These are phyloP conservation scores for Claviceps purpurea DNA, from an alignment of 2,329 filamentous ascomycete species.

Conservation along the genomic window DNA sequence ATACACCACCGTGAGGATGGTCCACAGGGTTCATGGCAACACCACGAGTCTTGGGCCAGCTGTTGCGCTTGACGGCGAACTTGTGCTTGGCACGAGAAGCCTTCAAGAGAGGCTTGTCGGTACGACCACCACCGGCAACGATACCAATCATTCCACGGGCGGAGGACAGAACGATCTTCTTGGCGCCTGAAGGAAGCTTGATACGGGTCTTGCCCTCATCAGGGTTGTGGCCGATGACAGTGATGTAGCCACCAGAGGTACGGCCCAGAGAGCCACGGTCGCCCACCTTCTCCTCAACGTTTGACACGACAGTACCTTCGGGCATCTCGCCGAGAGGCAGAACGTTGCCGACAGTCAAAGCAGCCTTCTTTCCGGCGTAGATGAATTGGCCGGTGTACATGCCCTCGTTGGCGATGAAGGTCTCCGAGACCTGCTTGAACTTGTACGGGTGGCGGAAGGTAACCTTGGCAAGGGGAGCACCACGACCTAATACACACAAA, in stretches of 20 bases:
- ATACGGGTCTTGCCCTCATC: constrained; percentile 99
- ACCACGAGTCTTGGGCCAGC: constrained; percentile 99
- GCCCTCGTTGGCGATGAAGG: constrained; percentile 99
- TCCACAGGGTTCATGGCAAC: constrained; percentile 99
- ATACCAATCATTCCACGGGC: constrained; percentile 99
- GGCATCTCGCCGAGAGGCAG: constrained; percentile 88
- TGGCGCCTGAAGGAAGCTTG: constrained; percentile 97
- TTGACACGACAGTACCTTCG: constrained; percentile 97
- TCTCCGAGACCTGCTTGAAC: constrained; percentile 96
- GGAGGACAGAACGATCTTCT: constrained; percentile 92
- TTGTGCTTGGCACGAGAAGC: constrained; percentile 99
- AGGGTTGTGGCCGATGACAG: constrained; percentile 92
- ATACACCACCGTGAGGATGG: constrained; percentile 88
- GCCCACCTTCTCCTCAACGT: constrained; percentile 98
- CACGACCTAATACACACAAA: constrained; percentile 43
- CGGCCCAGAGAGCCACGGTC: constrained; percentile 93
- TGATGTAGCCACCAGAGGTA: constrained; percentile 99
- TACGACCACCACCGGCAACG: constrained; percentile 97
- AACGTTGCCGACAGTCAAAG: constrained; percentile 93
- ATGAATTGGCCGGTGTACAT: constrained; percentile 99
- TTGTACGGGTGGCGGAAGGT: constrained; percentile 96
- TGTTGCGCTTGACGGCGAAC: constrained; percentile 99
- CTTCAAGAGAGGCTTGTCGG: constrained; percentile 99
- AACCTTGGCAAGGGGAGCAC: constrained; percentile 94
- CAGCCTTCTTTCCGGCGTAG: constrained; percentile 99